Evolutionary conservation across 345 rosid species (phyloP).

Genomic region (Rhizophora apiculata): DNA sequence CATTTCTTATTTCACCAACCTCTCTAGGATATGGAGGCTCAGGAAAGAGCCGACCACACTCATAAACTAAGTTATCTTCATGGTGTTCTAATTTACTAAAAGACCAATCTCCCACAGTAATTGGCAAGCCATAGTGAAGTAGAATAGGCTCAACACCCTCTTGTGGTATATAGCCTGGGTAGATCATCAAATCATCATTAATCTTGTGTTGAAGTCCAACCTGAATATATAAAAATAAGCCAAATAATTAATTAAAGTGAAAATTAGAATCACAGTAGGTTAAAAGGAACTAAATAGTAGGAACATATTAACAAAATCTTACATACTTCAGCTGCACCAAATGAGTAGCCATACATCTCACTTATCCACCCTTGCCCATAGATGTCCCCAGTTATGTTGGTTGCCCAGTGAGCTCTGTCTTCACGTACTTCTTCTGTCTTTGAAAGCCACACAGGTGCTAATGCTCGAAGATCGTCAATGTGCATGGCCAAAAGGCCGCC

Average conservation of each 20-base stretch:
- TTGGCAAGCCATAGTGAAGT: conserved; percentile 88
- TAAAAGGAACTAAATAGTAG: not conserved
- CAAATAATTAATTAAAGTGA: not conserved
- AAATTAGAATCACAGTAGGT: not conserved
- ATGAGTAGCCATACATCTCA: conserved; percentile 99
- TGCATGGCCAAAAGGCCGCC: conserved; percentile 99
- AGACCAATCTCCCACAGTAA: conserved; percentile 90
- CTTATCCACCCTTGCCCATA: conserved; percentile 96
- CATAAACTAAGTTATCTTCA: conserved; percentile 85
- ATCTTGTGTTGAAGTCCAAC: conserved; percentile 95
- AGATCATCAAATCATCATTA: conserved; percentile 70
- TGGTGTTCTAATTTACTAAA: conserved; percentile 86
- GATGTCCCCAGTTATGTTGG: conserved; percentile 96
- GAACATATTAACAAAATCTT: conserved; percentile 14
- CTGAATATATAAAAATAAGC: conserved; percentile 38
- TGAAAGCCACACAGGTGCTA: conserved; percentile 95
- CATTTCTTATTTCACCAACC: conserved; percentile 42
- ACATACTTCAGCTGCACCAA: conserved; percentile 94
- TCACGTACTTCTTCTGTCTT: conserved; percentile 97
- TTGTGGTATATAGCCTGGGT: conserved; percentile 89
- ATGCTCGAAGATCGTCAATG: conserved; percentile 81
- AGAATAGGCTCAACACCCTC: conserved; percentile 84
- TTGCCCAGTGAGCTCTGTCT: conserved; percentile 88
- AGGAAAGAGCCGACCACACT: conserved; percentile 79
- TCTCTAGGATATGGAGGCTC: conserved; percentile 98